Base-by-base conservation (phyloP, 768 basidiomycete species). In the Trametes cubensis region DNA sequence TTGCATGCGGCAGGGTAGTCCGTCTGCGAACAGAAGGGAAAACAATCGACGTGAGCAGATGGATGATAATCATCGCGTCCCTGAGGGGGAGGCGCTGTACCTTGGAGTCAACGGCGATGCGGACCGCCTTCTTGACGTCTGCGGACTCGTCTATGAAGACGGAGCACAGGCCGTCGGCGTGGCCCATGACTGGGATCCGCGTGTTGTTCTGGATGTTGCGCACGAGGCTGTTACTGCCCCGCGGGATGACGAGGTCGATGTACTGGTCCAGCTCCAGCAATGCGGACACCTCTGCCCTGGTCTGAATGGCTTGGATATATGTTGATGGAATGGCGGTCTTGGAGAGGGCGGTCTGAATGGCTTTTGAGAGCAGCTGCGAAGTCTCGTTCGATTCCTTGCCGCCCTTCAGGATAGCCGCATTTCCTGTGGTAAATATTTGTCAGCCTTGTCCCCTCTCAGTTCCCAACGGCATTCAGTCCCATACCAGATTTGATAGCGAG, bases 1-100 rank as follows among this genome's bases (percentile, higher is more conserved):
- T 99, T 99, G 75, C 97, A 99, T 0, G 95, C 97, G 17, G 97
- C 92, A 34, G 95, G 93, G 74, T 98, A 99, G 73, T 95, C 87
- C 40, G 83, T 87, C 96, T 98, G 71, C 21, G 48, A 26, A 28
- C 23, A 15, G 11, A 48, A 42, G 42, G 5, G 11, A 42, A 60
- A 25, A n/a, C 13, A 21, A 4, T 17, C 41, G 14, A 23, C 34
- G 52, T 8, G 20, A 34, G 34, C 34, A 34, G 6, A 34, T 15
- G 41, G 6, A 26, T 17, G 15, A 44, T 44, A 6, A 18, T 44
- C 14, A 26, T 11, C 10, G 48, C 48, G 26, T 26, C 14, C 14
- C 48, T 49, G 25, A 26, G 10, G 23, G 3, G 26, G 10, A 28
- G 48, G 15, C 15, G 48, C 66, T 78, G 34, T 66, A 95, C 96